Conservation (phyloP, 2,329 filamentous ascomycete species). For the Neonectria hederae region DNA sequence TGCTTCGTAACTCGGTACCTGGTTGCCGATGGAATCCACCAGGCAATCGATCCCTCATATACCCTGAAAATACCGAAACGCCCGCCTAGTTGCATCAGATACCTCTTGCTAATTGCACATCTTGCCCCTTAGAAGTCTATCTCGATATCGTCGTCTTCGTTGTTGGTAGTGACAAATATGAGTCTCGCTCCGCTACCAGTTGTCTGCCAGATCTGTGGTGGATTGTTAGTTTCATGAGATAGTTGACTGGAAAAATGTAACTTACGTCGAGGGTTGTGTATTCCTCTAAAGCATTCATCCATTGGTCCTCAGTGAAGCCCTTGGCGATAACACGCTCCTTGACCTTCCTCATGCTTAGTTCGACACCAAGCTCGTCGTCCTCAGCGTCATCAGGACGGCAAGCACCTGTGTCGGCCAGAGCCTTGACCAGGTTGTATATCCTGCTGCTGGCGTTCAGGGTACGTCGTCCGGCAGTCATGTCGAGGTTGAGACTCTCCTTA, state of each 20-base stretch:
- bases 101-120: constrained; percentile 31
- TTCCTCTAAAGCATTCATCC: constrained; percentile 85
- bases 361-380: constrained; percentile 63
- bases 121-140: constrained; percentile 52
- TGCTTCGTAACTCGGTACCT: constrained; percentile 22
- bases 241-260: constrained; percentile 44
- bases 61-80: constrained; percentile 45
- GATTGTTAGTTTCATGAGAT: constrained; percentile 49
- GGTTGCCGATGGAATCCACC: constrained; percentile 27
- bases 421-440: constrained; percentile 95
- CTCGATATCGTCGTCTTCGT: constrained; percentile 58
- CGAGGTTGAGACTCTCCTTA: constrained; percentile 87
- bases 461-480: constrained; percentile 67
- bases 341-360: constrained; percentile 88
- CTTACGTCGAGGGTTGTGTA: constrained; percentile 91
- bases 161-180: constrained; percentile 72
- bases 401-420: constrained; percentile 85
- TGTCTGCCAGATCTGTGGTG: constrained; percentile 78
- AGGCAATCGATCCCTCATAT: constrained; percentile 33
- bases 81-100: constrained; percentile 39
- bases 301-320: constrained; percentile 96
- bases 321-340: constrained; percentile 93
- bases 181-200: constrained; percentile 75
- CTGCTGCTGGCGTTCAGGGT: constrained; percentile 85
- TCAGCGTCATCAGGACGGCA: constrained; percentile 77